Base-by-base conservation (phyloP, 495 filamentous ascomycete genomes). In the Bacidia gigantensis region DNA sequence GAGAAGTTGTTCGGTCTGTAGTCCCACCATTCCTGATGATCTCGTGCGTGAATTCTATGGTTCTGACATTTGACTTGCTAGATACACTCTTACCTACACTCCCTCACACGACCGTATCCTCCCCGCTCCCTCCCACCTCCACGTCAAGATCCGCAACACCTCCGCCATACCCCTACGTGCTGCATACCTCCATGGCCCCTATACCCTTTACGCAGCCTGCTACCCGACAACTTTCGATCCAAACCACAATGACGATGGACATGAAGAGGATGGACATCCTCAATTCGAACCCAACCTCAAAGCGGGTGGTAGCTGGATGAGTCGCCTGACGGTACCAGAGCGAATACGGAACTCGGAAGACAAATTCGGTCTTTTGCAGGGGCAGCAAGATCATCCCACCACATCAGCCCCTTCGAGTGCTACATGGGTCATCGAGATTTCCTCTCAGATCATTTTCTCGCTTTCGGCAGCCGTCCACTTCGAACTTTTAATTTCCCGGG, bases 231-330 rank as follows among this genome's bases (percentile, higher is more conserved):
- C 72, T 35, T 96, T 89, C 65, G 77, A 86, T 59, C 87, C 89
- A 2, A 85, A 94, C 62, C 65, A 70, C 54, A 85, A 83, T 51
- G 77, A 81, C 49, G 77, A 82, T 22, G 70, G 78, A 22, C 72
- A 77, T 21, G 72, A 81, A 46, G 60, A 60, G 49, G 70, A 75
- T 67, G 86, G 84, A 50, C 72, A 78, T 2, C 89, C 88, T 23
- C 82, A 93, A 62, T 98, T 90, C 65, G 92, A 98, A 63, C 89
- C 92, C 11, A 86, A 95, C 65, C 78, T 98, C 57, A 98, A 97
- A 68, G 88, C 92, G 21, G 93, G 87, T 14, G 89, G 86, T 18
- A 80, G 70, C 49, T 98, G 87, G 82, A 78, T 78, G 61, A 82
- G 86, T 24, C 73, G 72, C 44, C 79, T 98, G 49, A 74, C 77